These are phyloP conservation scores for Colletotrichum paranaense DNA, from an alignment of 2,329 filamentous ascomycete genomes.

Conservation along the genomic window DNA sequence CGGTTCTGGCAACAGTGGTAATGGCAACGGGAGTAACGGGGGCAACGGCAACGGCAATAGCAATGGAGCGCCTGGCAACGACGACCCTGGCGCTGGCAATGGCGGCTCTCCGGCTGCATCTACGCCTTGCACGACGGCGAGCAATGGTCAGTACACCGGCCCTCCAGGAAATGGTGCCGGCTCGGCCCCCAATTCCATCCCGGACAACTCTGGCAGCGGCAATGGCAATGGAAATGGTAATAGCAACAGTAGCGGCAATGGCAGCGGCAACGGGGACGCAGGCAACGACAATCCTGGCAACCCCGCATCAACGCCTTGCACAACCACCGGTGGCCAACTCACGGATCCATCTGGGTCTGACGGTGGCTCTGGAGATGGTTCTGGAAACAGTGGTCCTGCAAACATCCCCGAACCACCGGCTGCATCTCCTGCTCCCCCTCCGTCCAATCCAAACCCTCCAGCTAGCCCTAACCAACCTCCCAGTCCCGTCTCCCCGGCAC, in stretches of 20 bases:
- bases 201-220: not conserved
- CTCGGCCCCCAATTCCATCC: not conserved
- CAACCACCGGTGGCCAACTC: not conserved
- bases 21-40: not conserved
- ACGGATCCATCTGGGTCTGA: not conserved
- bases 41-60: not conserved
- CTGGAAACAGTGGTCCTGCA: not conserved
- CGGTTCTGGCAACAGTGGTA: not conserved
- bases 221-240: not conserved
- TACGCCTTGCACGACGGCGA: not conserved
- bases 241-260: not conserved
- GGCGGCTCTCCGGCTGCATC: not conserved
- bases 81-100: not conserved
- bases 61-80: not conserved
- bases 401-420: not conserved
- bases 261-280: not conserved
- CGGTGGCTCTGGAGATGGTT: not conserved
- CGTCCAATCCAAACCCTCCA: not conserved
- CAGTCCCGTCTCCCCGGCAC: not conserved
- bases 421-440: not conserved
- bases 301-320: slow-evolving; percentile 7
- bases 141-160: not conserved
- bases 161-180: not conserved
- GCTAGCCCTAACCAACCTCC: not conserved
- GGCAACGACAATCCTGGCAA: not conserved